Base-by-base conservation (phyloP, 2,329 filamentous ascomycete species). In the Fusarium keratoplasticum region DNA sequence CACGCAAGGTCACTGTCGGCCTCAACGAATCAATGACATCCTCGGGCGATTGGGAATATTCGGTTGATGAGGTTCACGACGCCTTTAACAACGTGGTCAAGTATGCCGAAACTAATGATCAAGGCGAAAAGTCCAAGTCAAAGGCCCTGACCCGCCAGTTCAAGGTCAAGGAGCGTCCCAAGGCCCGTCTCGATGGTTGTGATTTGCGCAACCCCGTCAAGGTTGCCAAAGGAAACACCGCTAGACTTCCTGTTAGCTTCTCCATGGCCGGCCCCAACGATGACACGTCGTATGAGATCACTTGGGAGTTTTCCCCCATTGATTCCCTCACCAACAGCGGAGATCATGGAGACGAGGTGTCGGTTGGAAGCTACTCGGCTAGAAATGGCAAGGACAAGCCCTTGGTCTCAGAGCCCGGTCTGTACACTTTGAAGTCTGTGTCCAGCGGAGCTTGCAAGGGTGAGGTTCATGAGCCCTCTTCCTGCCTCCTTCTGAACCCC, bases 401-500 rank as follows among this genome's bases (percentile, higher is more conserved):
- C 2, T 84, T 83, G 16, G 94, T 98, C 66, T 90, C 90, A 29
- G 90, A 92, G 36, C 91, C 95, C 31, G 96, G 97, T 57, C 88
- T 98, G 29, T 99, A 99, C 83, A 96, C 93, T 1, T 83, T 99
- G 67, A 93, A 91, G 73, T 90, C 93, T 16, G 90, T 98, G 9
- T 90, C 92, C 2, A 97, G 94, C 65, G 91, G 93, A 27, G 93
- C 91, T 69, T 99, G 96, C 80, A 87, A 91, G 36, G 96, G 96
- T 54, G 95, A 98, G 76, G 91, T 99, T 6, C 89, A 96, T 73
- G 96, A 99, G 81, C 96, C 96, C 31, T 94, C 96, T 3, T 96
- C 95, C n/a, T 98, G 96, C 81, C 87, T 98, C 67, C 86, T 99
- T 63, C 88, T 97, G 74, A 99, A 98, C 75, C 96, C 96, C 6